These are phyloP conservation scores for Hymenochaete sp. DNA, from an alignment of 1,284 basidiomycete genomes.

Conservation along the genomic window DNA sequence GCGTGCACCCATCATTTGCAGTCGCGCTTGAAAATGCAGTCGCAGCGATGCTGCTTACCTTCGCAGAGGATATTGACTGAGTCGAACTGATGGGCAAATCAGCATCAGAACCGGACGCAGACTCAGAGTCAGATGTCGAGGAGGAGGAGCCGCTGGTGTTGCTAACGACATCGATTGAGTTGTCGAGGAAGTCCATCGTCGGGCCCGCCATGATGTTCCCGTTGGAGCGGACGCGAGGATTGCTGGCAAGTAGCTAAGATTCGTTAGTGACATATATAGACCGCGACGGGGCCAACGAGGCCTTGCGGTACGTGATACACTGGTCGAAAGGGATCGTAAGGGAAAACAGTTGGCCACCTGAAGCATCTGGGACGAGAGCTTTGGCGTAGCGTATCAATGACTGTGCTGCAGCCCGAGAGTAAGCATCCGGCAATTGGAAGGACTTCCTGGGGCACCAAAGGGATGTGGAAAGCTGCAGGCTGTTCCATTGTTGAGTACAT, in stretches of 20 bases:
- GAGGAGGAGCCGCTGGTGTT: conserved; percentile 23
- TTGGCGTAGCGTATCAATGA: conserved; percentile 51
- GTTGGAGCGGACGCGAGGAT: conserved; percentile 52
- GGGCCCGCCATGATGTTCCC: conserved; percentile 63
- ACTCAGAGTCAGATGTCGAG: conserved; percentile 10
- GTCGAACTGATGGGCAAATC: conserved; percentile 14
- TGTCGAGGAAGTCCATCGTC: conserved; percentile 57
- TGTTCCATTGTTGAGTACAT: conserved; percentile 53
- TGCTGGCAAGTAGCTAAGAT: conserved; percentile 52
- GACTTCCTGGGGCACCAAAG: conserved; percentile 59
- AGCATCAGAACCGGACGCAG: conserved; percentile 16
- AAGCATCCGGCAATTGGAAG: conserved; percentile 67
- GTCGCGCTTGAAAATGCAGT: conserved; percentile 24
- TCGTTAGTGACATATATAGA: conserved; percentile 66
- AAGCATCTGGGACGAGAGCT: conserved; percentile 69
- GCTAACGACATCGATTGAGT: conserved; percentile 40
- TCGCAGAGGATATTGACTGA: conserved; percentile 37
- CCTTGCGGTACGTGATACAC: conserved; percentile 56
- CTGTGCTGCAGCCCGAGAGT: conserved; percentile 63
- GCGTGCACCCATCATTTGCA: conserved; percentile 15
- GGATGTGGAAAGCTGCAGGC: conserved; percentile 65
- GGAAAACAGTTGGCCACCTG: conserved; percentile 48
- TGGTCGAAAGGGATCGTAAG: conserved; percentile 48
- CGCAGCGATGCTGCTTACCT: conserved; percentile 38
- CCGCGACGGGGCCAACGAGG: conserved; percentile 62